These are phyloP conservation scores for Hericium rajendrae DNA, from an alignment of 768 basidiomycete genomes.

Conservation along the genomic window DNA sequence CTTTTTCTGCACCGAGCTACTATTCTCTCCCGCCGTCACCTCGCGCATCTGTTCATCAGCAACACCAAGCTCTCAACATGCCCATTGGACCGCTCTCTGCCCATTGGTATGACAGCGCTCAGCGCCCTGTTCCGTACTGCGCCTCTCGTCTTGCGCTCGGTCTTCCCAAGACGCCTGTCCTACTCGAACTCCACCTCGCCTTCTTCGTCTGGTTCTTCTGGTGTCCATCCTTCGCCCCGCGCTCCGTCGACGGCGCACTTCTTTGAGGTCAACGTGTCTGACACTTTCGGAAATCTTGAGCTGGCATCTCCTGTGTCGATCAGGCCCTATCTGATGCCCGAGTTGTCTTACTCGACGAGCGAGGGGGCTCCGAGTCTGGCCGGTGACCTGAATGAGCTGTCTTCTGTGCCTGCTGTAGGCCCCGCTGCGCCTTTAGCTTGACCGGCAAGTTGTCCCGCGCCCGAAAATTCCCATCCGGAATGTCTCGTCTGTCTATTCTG, in stretches of 20 bases:
- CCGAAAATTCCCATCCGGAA: too few species aligned
- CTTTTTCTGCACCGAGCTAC: not conserved
- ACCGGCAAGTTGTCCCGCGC: too few species aligned
- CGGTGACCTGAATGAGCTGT: not conserved
- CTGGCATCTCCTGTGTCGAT: slow-evolving; percentile 13
- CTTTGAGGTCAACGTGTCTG: slow-evolving; percentile 4
- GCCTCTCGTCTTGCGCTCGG: not conserved
- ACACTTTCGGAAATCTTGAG: slow-evolving; percentile 4
- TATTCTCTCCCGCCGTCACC: not conserved
- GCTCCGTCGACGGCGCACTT: not conserved
- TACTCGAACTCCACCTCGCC: slow-evolving; percentile 5
- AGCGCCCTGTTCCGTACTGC: not conserved
- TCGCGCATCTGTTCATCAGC: not conserved
- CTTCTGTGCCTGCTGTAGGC: too few species aligned
- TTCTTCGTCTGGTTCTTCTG: not conserved
- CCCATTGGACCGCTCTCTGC: not conserved
- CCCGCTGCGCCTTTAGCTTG: too few species aligned
- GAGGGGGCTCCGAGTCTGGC: not conserved
- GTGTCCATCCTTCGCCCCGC: not conserved
- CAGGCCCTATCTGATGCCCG: slow-evolving; percentile 8
- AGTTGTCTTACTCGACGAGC: not conserved
- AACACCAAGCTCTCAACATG: not conserved
- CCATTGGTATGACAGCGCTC: not conserved
- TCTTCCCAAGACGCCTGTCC: slow-evolving; percentile 12
- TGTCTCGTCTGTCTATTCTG: not conserved